Percentiles rank a stretch among this genome's conserved stretches.
These are phyloP conservation scores for Candida nanaspora DNA, from an alignment of 805 yeast genomes.

Conservation along the genomic window DNA sequence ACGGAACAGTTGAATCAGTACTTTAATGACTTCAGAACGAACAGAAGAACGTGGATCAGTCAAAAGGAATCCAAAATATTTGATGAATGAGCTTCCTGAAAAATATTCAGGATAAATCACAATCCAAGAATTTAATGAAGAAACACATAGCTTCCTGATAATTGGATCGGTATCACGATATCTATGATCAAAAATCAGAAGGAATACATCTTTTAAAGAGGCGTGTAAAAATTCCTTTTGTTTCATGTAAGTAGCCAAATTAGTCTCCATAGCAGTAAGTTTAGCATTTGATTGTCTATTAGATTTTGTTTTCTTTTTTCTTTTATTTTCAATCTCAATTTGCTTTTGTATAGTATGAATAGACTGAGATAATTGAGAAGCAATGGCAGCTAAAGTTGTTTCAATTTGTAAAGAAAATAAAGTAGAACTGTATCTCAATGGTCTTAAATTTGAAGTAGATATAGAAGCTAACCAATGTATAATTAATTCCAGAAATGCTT, in stretches of 20 bases:
- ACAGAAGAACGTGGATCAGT: constrained; percentile 62
- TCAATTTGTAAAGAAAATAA: constrained; percentile 51
- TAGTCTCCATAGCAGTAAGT: constrained; percentile 37
- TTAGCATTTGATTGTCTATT: constrained; percentile 32
- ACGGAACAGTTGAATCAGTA: constrained; percentile 42
- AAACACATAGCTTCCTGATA: constrained; percentile 66
- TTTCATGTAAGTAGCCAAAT: constrained; percentile 32
- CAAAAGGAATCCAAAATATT: constrained; percentile 79
- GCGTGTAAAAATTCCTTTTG: constrained; percentile 49
- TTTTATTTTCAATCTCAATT: constrained; percentile 32
- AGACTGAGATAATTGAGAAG: constrained; percentile 27
- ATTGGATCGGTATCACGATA: constrained; percentile 71
- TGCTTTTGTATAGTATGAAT: constrained; percentile 39
- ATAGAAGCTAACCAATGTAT: constrained; percentile 73
- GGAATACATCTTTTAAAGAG: constrained; percentile 58
- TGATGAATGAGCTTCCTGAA: constrained; percentile 59
- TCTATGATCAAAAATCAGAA: constrained; percentile 63
- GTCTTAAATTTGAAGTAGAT: constrained; percentile 60
- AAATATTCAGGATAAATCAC: constrained; percentile 62
- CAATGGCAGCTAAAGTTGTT: constrained; percentile 47
- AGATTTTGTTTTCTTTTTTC: constrained; percentile 16
- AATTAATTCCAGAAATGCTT: constrained; percentile 44
- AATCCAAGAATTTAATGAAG: constrained; percentile 64
- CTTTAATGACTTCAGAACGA: constrained; percentile 55
- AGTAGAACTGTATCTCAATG: constrained; percentile 66